Base-by-base conservation (phyloP, 495 filamentous ascomycete genomes). In the Podospora tetraspora region DNA sequence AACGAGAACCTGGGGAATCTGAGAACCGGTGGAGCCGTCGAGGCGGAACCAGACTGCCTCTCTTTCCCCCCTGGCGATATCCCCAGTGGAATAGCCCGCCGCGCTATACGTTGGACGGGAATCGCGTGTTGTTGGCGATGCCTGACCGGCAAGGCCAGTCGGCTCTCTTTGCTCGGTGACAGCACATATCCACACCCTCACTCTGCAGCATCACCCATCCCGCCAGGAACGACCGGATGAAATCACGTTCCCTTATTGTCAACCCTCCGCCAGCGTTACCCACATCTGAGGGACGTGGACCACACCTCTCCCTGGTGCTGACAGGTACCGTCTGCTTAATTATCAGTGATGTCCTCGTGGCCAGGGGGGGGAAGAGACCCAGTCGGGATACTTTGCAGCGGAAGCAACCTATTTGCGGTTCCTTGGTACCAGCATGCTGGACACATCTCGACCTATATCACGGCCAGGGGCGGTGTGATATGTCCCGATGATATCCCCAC, bases 151-250 rank as follows among this genome's bases (percentile, higher is more conserved):
- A 60, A 60, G 58, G 23, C 62, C 23, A 57, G 34, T 37, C 21
- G 21, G 11, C 23, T 56, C 12, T 64, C 62, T 57, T 3, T 24
- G 22, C 34, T 23, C 62, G 24, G 62, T 37, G 34, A 52, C 34
- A 52, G 43, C 34, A 57, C 25, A 64, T 24, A 57, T 37, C 34
- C 62, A 64, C 43, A 64, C 43, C 34, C 62, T 56, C 62, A 27
- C 30, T 62, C 32, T 32, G 60, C 67, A 67, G 67, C 12, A 61
- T 65, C 67, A 68, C 37, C 27, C 66, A 52, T 62, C 57, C 64
- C 64, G 63, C 69, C 67, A 66, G 63, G 61, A 23, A 59, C 24
- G 24, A 34, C 65, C 65, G 71, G 69, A 67, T 69, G 71, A 73
- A 69, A 57, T 65, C 30, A 27, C n/a, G 29, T 30, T 63, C 30